These are phyloP conservation scores for Pistacia integerrima DNA, from an alignment of 345 rosid genomes.

Conservation along the genomic window DNA sequence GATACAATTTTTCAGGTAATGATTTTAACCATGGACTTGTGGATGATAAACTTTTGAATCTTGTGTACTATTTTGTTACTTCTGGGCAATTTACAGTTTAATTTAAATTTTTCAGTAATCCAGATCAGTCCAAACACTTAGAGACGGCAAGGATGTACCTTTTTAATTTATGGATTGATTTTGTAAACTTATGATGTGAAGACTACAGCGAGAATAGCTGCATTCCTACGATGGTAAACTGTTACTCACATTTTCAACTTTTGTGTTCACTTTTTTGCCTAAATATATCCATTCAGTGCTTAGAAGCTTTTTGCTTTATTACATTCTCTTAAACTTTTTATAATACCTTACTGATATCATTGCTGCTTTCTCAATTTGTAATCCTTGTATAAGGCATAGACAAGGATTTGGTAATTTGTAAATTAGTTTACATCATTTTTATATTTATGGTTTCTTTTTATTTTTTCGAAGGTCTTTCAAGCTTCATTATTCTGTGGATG, in stretches of 20 bases:
- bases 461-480: background rate
- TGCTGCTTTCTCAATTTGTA: background rate
- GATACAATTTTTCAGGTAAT: background rate
- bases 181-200: conserved; percentile 90
- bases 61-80: background rate
- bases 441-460: background rate
- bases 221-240: conserved; percentile 79
- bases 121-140: conserved; percentile 93
- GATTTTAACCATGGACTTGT: background rate
- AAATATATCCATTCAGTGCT: background rate
- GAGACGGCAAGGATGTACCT: conserved; percentile 93
- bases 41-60: background rate
- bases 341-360: background rate
- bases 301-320: background rate
- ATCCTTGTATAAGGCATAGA: background rate
- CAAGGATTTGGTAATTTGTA: conserved; percentile 6
- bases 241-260: background rate
- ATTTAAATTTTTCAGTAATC: conserved; percentile 64
- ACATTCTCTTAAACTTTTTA: background rate
- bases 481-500: background rate
- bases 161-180: conserved; percentile 88
- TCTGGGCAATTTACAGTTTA: conserved; percentile 11
- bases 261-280: background rate
- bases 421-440: background rate
- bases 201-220: conserved; percentile 82